phyloP scores from a whole-genome alignment of 2,329 filamentous ascomycete genomes.

The Didymella pinodella region DNA sequence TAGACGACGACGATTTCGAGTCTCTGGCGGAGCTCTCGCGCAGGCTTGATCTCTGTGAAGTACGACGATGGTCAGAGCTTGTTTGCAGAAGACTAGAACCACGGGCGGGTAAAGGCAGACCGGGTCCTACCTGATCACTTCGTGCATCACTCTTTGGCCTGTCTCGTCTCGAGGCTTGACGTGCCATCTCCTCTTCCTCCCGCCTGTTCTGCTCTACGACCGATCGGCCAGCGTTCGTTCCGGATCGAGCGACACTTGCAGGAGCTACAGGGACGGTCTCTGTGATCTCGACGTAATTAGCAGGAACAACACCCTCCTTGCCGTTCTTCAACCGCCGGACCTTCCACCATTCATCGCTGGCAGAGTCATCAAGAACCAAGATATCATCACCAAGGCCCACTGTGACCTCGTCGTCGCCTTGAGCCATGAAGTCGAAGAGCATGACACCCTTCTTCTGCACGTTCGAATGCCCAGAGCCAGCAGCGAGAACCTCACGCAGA shows the following conservation, averaged over 20 bases:
- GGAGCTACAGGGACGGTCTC: constrained; percentile 66
- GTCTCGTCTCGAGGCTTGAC: constrained; percentile 75
- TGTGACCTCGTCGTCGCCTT: constrained; percentile 95
- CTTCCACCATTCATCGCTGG: constrained; percentile 99
- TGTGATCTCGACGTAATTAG: constrained; percentile 92
- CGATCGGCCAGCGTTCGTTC: constrained; percentile 68
- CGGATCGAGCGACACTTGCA: constrained; percentile 59
- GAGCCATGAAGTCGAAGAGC: constrained; percentile 95
- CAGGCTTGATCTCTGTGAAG: constrained; percentile 74
- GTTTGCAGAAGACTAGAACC: constrained; percentile 77
- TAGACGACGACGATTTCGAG: constrained; percentile 54
- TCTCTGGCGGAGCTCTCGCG: constrained; percentile 71
- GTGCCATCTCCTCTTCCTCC: constrained; percentile 85
- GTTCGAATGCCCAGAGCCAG: constrained; percentile 68
- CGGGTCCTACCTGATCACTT: constrained; percentile 77
- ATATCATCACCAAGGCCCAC: constrained; percentile 92
- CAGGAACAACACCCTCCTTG: constrained; percentile 94
- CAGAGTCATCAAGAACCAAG: constrained; percentile 83
- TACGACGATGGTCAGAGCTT: constrained; percentile 71
- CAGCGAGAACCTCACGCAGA: constrained; percentile 83
- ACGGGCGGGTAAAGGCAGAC: constrained; percentile 77
- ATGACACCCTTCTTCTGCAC: constrained; percentile 83
- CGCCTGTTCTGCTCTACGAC: constrained; percentile 77
- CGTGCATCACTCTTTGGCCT: constrained; percentile 61
- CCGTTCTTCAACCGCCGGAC: constrained; percentile 89